These are phyloP conservation scores for Lithospermum erythrorhizon DNA, from an alignment of 257 asterid genomes.

Conservation along the genomic window DNA sequence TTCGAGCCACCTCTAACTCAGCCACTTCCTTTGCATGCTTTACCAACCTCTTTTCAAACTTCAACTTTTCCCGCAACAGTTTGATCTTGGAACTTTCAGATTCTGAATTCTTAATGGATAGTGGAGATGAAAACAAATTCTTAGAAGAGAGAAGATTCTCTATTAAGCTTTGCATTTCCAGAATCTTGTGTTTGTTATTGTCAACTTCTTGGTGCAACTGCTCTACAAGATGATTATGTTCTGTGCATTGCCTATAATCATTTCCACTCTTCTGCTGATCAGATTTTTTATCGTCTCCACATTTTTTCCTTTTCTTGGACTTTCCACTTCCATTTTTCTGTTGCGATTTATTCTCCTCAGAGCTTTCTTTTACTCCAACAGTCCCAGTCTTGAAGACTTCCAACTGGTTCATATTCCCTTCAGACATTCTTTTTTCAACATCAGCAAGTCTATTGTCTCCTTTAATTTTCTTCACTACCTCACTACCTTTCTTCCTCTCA, in stretches of 20 bases:
- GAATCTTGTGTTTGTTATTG: constrained; percentile 38
- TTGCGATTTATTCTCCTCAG: constrained; percentile 38
- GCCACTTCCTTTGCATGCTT: constrained; percentile 66
- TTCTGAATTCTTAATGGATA: constrained; percentile 14
- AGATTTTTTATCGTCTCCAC: constrained; percentile 36
- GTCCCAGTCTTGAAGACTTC: constrained; percentile 40
- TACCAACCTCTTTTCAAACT: constrained; percentile 54
- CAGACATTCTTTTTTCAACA: constrained; percentile 38
- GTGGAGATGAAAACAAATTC: constrained; percentile 16
- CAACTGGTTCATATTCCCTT: constrained; percentile 28
- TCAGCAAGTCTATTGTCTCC: constrained; percentile 26
- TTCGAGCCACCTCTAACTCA: constrained; percentile 48
- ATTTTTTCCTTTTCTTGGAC: constrained; percentile 17
- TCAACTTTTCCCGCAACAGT: constrained; percentile 44
- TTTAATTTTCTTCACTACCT: constrained; percentile 25
- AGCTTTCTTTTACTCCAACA: constrained; percentile 39
- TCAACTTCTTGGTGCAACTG: constrained; percentile 39
- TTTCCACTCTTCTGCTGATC: constrained; percentile 47
- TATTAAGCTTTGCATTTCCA: constrained; percentile 42
- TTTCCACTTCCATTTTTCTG: constrained; percentile 21
- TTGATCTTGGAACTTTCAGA: constrained; percentile 42
- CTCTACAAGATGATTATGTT: constrained; percentile 51
- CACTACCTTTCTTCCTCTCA: constrained; percentile 19
- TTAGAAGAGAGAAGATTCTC: constrained; percentile 32
- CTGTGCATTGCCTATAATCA: constrained; percentile 35